A percentile compares a stretch with the other conserved stretches of the same genome.
Conservation (phyloP, 176 grass and related monocot species). For the Tillandsia fasciculata region DNA sequence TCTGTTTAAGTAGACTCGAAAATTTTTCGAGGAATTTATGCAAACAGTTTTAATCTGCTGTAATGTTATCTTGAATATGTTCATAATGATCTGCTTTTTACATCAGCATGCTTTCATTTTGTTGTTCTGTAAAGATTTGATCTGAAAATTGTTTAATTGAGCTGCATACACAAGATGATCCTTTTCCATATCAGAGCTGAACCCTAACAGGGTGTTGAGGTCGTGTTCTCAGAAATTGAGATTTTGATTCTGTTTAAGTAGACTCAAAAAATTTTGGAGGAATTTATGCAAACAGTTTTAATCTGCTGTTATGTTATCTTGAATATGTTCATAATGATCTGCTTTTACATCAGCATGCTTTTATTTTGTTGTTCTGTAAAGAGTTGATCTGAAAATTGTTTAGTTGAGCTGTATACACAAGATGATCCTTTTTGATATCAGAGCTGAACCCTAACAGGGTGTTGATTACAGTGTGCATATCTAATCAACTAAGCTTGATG, state of each 20-base stretch:
- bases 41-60: neutral
- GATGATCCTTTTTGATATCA: neutral
- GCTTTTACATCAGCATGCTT: neutral
- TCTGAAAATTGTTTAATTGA: neutral
- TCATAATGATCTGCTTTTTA: neutral
- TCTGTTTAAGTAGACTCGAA: neutral
- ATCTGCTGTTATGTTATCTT: neutral
- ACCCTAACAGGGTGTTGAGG: neutral
- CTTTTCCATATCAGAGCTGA: neutral
- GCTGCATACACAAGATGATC: neutral
- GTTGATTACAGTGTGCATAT: neutral
- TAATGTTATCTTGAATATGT: neutral
- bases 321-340: neutral
- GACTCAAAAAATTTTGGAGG: neutral
- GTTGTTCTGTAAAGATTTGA: neutral
- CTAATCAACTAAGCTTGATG: slow-evolving; percentile 23
- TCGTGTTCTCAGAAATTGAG: neutral
- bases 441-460: neutral
- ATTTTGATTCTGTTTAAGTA: neutral
- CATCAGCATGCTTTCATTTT: neutral
- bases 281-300: neutral
- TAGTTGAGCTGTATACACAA: neutral
- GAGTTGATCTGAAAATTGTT: neutral
- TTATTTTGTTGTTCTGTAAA: neutral
- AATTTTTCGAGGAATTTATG: neutral